Evolutionary conservation across 768 basidiomycete genomes (phyloP).

Genomic region (Mycena indigotica): DNA sequence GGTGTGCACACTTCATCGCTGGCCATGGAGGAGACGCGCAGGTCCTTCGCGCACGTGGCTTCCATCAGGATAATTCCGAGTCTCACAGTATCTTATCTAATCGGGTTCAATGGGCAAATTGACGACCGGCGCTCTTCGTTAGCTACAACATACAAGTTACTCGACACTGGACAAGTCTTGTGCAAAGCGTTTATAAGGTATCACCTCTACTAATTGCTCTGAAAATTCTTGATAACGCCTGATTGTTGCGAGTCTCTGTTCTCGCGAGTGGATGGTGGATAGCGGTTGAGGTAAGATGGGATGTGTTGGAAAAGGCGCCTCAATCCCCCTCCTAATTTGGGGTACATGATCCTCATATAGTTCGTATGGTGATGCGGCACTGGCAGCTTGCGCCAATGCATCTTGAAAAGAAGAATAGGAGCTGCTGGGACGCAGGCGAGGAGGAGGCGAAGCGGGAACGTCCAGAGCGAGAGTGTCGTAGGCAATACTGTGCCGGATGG

Average conservation of each 20-base stretch:
- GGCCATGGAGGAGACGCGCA: not conserved
- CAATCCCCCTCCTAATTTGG: conserved; percentile 12
- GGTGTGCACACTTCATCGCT: conserved; percentile 13
- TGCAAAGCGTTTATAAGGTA: conserved; percentile 14
- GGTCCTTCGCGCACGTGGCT: not conserved
- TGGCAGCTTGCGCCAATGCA: not conserved
- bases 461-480: conserved; percentile 1
- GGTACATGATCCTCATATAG: conserved; percentile 16
- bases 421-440: conserved; percentile 7
- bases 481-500: conserved; percentile 17
- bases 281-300: conserved; percentile 15
- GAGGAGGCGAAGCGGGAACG: conserved; percentile 2
- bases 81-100: too few relatives aligned
- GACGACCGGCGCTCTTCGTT: too few relatives aligned
- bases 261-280: not conserved
- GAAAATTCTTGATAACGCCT: conserved; percentile 23
- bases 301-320: conserved; percentile 15
- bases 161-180: too few relatives aligned
- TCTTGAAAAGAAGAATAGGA: conserved; percentile 12
- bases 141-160: too few relatives aligned
- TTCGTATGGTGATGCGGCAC: conserved; percentile 13
- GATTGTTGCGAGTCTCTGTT: conserved; percentile 20
- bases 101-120: too few relatives aligned
- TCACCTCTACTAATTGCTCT: conserved; percentile 18
- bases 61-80: too few relatives aligned